phyloP scores from a whole-genome alignment of 306 rosid species.

The Citrullus colocynthis region DNA sequence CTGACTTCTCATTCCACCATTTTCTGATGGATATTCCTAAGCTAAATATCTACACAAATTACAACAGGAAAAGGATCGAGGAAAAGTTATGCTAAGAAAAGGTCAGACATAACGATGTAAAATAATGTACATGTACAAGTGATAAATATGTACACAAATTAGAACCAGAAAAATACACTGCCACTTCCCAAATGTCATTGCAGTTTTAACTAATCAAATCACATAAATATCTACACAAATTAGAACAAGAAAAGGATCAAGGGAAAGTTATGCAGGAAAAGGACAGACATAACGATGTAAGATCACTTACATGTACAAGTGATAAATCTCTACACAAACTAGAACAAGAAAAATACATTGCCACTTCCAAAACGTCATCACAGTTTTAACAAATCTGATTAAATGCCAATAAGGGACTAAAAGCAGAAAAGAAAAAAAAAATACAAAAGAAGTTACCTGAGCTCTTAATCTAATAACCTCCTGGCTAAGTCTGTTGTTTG shows the following conservation, averaged over 20 bases:
- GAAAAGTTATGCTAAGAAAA: background rate
- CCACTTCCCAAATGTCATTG: background rate
- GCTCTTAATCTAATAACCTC: conserved; percentile 85
- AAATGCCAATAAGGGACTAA: background rate
- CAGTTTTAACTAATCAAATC: background rate
- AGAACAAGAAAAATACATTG: background rate
- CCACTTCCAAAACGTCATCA: background rate
- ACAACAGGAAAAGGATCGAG: background rate
- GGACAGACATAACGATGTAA: background rate
- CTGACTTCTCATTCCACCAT: background rate
- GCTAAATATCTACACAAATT: background rate
- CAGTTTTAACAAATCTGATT: background rate
- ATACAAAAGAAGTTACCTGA: conserved; percentile 38
- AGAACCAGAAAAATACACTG: background rate
- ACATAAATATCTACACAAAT: no score
- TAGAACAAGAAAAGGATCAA: background rate
- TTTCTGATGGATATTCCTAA: background rate
- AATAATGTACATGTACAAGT: background rate
- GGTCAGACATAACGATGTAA: background rate
- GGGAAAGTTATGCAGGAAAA: background rate
- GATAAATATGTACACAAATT: background rate
- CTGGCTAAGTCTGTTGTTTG: conserved; percentile 84
- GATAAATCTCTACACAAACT: background rate
- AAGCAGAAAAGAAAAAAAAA: background rate
- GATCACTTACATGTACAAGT: background rate